Conservation (phyloP, 2,329 filamentous ascomycete genomes). For the Clonostachys sp. region DNA sequence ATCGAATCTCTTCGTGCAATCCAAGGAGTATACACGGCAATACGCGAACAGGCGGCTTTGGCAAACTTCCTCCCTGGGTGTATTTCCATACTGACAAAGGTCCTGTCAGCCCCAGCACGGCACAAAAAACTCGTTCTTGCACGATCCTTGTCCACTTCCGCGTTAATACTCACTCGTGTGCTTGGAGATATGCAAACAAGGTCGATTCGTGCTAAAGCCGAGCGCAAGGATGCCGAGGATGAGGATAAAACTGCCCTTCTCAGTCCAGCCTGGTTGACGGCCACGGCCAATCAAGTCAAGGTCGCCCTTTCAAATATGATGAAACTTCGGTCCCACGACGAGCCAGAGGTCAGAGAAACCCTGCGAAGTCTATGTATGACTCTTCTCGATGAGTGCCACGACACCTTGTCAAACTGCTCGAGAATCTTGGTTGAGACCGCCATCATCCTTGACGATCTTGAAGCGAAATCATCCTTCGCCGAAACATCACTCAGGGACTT, state of each 20-base stretch:
- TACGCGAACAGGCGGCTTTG: slow-evolving; percentile 70
- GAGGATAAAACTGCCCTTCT: slow-evolving; percentile 28
- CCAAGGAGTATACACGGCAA: slow-evolving; percentile 52
- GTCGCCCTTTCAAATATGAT: slow-evolving; percentile 75
- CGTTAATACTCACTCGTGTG: slow-evolving; percentile 46
- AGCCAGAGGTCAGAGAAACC: slow-evolving; percentile 61
- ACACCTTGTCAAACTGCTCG: slow-evolving; percentile 64
- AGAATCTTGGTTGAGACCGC: slow-evolving; percentile 76
- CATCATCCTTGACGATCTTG: slow-evolving; percentile 59
- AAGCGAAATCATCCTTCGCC: slow-evolving; percentile 26
- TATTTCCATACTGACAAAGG: slow-evolving; percentile 73
- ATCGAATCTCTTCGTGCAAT: slow-evolving; percentile 64
- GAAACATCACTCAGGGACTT: slow-evolving; percentile 56
- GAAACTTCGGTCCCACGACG: slow-evolving; percentile 68
- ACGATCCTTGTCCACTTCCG: slow-evolving; percentile 54
- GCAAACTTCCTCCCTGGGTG: slow-evolving; percentile 86
- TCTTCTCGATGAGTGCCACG: slow-evolving; percentile 74
- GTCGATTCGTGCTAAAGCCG: slow-evolving; percentile 31
- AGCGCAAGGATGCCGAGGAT: slow-evolving; percentile 11
- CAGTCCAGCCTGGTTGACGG: slow-evolving; percentile 66
- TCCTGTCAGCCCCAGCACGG: slow-evolving; percentile 64
- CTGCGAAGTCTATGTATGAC: slow-evolving; percentile 68
- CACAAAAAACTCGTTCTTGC: slow-evolving; percentile 57
- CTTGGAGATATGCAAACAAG: slow-evolving; percentile 54
- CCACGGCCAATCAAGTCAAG: slow-evolving; percentile 77